phyloP scores from a whole-genome alignment of 2,329 filamentous ascomycete genomes.

The Fusarium zealandicum region DNA sequence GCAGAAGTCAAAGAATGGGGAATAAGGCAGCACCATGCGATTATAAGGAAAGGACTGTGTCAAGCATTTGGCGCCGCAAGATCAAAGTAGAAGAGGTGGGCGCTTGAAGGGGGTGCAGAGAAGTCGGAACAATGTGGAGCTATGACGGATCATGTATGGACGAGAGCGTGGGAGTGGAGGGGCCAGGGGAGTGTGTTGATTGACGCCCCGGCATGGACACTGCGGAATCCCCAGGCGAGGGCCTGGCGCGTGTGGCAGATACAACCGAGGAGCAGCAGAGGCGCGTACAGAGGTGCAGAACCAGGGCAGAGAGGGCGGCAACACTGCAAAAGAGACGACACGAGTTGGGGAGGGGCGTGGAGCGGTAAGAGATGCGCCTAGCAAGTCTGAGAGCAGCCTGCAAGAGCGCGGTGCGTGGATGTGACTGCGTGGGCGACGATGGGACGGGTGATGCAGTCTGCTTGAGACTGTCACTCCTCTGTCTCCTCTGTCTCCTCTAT shows the following conservation, averaged over 20 bases:
- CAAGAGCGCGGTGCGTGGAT: conserved; percentile 30
- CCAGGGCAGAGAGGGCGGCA: conserved; percentile 25
- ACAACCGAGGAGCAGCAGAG: conserved; percentile 21
- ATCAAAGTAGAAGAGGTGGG: conserved; percentile 38
- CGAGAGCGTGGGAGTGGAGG: conserved; percentile 23
- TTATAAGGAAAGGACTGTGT: conserved; percentile 41
- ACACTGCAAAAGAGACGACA: conserved; percentile 27
- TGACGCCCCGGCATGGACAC: conserved; percentile 24
- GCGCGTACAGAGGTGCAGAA: conserved; percentile 29
- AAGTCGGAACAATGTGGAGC: conserved; percentile 33
- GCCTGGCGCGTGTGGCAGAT: conserved; percentile 38
- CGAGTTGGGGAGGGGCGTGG: conserved; percentile 26
- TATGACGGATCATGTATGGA: conserved; percentile 27
- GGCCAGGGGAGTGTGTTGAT: conserved; percentile 23
- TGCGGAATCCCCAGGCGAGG: conserved; percentile 32
- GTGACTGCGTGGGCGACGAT: conserved; percentile 29
- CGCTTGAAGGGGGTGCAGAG: conserved; percentile 40
- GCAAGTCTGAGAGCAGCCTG: conserved; percentile 13
- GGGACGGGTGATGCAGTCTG: conserved; percentile 33
- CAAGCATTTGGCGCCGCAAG: conserved; percentile 41
- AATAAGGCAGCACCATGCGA: conserved; percentile 36
- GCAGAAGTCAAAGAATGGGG: conserved; percentile 27
- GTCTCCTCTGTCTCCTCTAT: conserved; percentile 3
- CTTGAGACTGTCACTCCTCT: conserved; percentile 33
- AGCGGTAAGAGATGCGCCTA: conserved; percentile 10